Evolutionary conservation across 345 rosid genomes (phyloP).

Genomic region (Brassica rapa): DNA sequence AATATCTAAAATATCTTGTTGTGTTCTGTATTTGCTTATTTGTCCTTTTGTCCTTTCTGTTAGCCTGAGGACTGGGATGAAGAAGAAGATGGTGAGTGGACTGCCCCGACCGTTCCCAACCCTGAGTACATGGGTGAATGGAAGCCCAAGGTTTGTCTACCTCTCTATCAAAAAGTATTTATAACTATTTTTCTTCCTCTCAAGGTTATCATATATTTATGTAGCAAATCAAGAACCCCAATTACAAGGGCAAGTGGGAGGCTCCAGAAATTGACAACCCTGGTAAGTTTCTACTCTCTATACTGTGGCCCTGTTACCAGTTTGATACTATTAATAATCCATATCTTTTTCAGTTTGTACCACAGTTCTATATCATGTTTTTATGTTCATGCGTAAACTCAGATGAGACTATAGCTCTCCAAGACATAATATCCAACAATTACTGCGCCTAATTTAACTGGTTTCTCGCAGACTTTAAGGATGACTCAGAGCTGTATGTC

Average conservation of each 20-base stretch:
- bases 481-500: conserved; percentile 85
- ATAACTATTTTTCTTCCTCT: not conserved
- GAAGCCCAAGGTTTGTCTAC: conserved; percentile 73
- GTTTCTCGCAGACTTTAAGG: conserved; percentile 74
- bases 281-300: conserved; percentile 48
- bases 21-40: conserved; percentile 5
- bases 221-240: conserved; percentile 95
- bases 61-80: conserved; percentile 99
- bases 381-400: conserved; percentile 5
- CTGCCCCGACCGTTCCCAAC: conserved; percentile 86
- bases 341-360: not conserved
- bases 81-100: conserved; percentile 99
- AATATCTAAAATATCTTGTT: not conserved
- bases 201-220: not conserved
- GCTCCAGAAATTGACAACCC: conserved; percentile 98
- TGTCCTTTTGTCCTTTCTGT: not conserved
- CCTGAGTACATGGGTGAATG: conserved; percentile 98
- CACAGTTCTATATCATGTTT: not conserved
- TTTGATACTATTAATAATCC: not conserved
- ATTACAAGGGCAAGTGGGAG: conserved; percentile 96
- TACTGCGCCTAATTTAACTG: not conserved
- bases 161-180: not conserved
- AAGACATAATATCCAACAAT: not conserved
- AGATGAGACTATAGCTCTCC: not conserved
- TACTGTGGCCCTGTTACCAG: not conserved